phyloP scores from a whole-genome alignment of 306 rosid genomes.

The Gastrolobium villosum region DNA sequence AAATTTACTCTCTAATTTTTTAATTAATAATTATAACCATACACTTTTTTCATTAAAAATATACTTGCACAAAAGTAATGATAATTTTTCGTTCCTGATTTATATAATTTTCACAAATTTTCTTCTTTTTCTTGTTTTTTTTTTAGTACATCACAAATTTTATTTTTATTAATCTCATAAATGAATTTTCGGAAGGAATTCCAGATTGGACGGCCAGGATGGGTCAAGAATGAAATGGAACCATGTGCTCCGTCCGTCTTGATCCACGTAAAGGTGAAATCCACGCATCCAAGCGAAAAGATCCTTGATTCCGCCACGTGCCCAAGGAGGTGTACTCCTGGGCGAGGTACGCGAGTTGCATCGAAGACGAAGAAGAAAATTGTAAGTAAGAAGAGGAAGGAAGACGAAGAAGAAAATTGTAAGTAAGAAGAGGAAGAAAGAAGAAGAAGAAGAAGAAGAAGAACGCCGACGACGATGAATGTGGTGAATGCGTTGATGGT shows the following conservation, averaged over 20 bases:
- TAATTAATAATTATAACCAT: too few relatives aligned
- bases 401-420: neutral
- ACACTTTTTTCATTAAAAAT: too few relatives aligned
- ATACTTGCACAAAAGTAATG: too few relatives aligned
- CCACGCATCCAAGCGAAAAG: slow-evolving; percentile 38
- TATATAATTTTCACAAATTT: too few relatives aligned
- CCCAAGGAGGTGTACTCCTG: neutral
- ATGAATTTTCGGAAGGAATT: neutral
- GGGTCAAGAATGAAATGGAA: neutral
- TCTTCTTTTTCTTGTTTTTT: too few relatives aligned
- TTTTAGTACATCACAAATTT: too few relatives aligned
- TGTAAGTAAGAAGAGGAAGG: neutral
- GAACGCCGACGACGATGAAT: slow-evolving; percentile 56
- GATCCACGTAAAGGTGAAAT: slow-evolving; percentile 6
- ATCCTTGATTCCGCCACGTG: slow-evolving; percentile 38
- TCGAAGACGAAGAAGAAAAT: neutral
- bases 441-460: slow-evolving; percentile 17
- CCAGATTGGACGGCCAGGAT: slow-evolving; percentile 16
- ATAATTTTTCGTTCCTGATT: too few relatives aligned
- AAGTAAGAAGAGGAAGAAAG: neutral
- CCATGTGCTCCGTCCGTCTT: neutral
- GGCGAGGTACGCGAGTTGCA: neutral
- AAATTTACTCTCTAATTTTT: too few relatives aligned
- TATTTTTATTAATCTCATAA: too few relatives aligned
- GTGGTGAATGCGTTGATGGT: slow-evolving; percentile 48